Evolutionary conservation across 768 basidiomycete genomes (phyloP).

Genomic region (Boletales sp.): DNA sequence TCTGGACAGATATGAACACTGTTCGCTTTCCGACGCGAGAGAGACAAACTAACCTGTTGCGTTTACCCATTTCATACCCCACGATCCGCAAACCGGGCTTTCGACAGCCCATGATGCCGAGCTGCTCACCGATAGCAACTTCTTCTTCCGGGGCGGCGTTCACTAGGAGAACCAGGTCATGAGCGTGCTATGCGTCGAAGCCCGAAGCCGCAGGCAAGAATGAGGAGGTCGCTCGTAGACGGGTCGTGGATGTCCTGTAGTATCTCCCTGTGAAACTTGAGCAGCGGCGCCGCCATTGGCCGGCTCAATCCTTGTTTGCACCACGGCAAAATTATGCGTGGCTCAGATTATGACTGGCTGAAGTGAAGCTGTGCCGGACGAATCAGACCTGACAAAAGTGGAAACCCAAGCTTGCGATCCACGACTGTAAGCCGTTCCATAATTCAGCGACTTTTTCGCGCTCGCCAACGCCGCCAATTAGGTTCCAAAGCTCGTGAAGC

Average conservation of each 20-base stretch:
- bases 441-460: slow-evolving; percentile 30
- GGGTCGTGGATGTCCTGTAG: slow-evolving; percentile 72
- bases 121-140: slow-evolving; percentile 85
- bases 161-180: slow-evolving; percentile 82
- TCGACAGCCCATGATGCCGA: slow-evolving; percentile 88
- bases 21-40: neutral
- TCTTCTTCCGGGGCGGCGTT: slow-evolving; percentile 87
- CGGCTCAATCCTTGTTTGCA: neutral
- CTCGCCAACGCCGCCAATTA: slow-evolving; percentile 25
- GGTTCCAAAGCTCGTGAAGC: slow-evolving; percentile 21
- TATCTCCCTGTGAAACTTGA: slow-evolving; percentile 67
- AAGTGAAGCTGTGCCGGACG: neutral
- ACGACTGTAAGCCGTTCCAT: slow-evolving; percentile 28
- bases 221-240: slow-evolving; percentile 62
- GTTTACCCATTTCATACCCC: slow-evolving; percentile 73
- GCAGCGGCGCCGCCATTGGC: slow-evolving; percentile 31
- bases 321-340: neutral
- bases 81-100: slow-evolving; percentile 82
- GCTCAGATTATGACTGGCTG: slow-evolving; percentile 1
- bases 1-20: slow-evolving; percentile 37
- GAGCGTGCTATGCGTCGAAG: slow-evolving; percentile 73
- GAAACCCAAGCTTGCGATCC: slow-evolving; percentile 23
- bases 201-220: slow-evolving; percentile 90
- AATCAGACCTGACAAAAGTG: neutral
- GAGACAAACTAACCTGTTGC: slow-evolving; percentile 61